Percentiles rank a stretch among this genome's conserved stretches.
Conservation (phyloP, 495 filamentous ascomycete species). For the Chaetomidium leptoderma region DNA sequence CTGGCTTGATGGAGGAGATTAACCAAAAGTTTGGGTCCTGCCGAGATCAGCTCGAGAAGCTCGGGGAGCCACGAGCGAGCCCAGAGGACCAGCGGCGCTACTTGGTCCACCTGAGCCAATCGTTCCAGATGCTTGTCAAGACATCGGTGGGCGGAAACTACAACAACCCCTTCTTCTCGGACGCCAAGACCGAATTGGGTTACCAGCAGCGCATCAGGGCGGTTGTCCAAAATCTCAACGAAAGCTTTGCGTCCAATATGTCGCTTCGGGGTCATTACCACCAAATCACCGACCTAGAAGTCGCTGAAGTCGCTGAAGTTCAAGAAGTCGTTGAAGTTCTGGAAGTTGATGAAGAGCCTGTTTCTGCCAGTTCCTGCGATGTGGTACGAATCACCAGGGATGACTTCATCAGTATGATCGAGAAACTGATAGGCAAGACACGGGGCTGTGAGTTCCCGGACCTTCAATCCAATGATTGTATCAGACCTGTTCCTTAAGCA, state of each 20-base stretch:
- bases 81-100: slow-evolving; percentile 49
- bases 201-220: slow-evolving; percentile 56
- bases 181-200: slow-evolving; percentile 35
- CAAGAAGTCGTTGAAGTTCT: too few species aligned
- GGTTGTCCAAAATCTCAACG: slow-evolving; percentile 53
- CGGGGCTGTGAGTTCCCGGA: slow-evolving; percentile 45
- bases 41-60: slow-evolving; percentile 33
- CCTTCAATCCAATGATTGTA: slow-evolving; percentile 46
- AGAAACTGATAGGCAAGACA: slow-evolving; percentile 28
- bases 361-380: background rate
- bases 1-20: slow-evolving; percentile 56
- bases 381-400: slow-evolving; percentile 16
- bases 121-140: slow-evolving; percentile 48
- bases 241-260: slow-evolving; percentile 53
- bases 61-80: slow-evolving; percentile 49
- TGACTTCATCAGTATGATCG: slow-evolving; percentile 33
- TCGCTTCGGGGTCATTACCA: slow-evolving; percentile 41
- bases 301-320: too few species aligned
- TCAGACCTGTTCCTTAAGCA: slow-evolving; percentile 45
- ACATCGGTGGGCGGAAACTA: slow-evolving; percentile 55
- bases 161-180: slow-evolving; percentile 51
- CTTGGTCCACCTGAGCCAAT: slow-evolving; percentile 50
- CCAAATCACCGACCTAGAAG: slow-evolving; percentile 28
- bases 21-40: slow-evolving; percentile 36
- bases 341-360: background rate